phyloP scores from a whole-genome alignment of 164 flowering plant genomes.

The Macadamia tetraphylla region DNA sequence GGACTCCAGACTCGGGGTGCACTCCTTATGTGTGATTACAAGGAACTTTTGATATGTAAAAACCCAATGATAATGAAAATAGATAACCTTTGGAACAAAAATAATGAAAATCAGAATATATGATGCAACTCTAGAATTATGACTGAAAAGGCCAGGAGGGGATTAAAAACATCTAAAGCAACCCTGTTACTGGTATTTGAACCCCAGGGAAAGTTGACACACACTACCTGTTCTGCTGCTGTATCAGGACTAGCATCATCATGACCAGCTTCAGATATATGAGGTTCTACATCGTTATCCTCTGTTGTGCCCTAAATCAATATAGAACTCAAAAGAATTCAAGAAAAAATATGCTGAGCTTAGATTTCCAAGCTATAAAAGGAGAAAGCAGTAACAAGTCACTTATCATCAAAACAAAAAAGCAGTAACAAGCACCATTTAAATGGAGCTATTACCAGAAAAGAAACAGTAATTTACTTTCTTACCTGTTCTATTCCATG shows the following conservation, averaged over 20 bases:
- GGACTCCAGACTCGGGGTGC: no score
- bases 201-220: background rate
- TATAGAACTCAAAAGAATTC: background rate
- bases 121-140: no score
- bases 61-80: no score
- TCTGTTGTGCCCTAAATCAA: conserved; percentile 26
- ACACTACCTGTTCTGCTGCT: conserved; percentile 18
- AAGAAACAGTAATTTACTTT: conserved; percentile 4
- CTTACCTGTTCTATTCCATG: conserved; percentile 26
- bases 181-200: background rate
- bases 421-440: background rate
- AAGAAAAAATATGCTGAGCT: conserved; percentile 1
- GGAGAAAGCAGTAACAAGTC: background rate
- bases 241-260: conserved; percentile 26
- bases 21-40: no score
- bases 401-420: no score
- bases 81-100: background rate
- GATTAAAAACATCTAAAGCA: no score
- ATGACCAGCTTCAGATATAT: conserved; percentile 25
- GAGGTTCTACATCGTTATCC: conserved; percentile 23
- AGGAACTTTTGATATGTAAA: no score
- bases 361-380: background rate
- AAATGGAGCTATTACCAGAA: background rate
- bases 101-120: background rate
- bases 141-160: no score